Conservation (phyloP, 805 yeast species). For the Kodamaea sagamina region DNA sequence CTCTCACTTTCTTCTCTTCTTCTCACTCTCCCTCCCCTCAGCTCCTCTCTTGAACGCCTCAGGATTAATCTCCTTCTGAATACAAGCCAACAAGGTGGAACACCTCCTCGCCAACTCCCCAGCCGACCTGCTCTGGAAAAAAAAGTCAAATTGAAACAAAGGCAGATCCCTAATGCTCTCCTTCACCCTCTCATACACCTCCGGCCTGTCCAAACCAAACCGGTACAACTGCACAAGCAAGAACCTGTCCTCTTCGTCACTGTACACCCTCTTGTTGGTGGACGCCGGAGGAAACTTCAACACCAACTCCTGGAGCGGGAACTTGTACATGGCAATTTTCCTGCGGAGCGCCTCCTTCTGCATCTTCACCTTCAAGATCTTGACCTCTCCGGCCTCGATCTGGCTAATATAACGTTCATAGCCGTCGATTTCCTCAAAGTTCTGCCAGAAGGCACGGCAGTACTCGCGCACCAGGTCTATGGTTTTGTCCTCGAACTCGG, state of each 20-base stretch:
- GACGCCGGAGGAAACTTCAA: constrained; percentile 74
- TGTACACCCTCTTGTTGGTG: constrained; percentile 61
- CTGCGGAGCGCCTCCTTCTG: constrained; percentile 80
- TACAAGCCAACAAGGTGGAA: constrained; percentile 69
- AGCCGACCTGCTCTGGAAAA: constrained; percentile 75
- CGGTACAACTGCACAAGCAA: constrained; percentile 76
- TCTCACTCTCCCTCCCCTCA: constrained; percentile 11
- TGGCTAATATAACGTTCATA: constrained; percentile 78
- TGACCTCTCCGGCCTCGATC: constrained; percentile 89
- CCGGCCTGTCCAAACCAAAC: constrained; percentile 77
- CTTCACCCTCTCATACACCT: constrained; percentile 75
- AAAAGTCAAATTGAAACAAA: constrained; percentile 83
- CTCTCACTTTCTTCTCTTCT: constrained; percentile 10
- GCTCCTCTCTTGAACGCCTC: constrained; percentile 12
- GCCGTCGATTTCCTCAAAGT: constrained; percentile 80
- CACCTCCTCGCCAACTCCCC: constrained; percentile 82
- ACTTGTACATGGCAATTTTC: constrained; percentile 66
- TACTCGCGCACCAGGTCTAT: constrained; percentile 77
- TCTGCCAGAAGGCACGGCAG: constrained; percentile 78
- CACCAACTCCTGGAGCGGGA: constrained; percentile 78
- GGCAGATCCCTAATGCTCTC: constrained; percentile 74
- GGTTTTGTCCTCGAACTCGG: constrained; percentile 81
- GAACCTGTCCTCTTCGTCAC: constrained; percentile 90
- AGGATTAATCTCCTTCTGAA: constrained; percentile 59
- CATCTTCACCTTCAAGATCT: constrained; percentile 57